Evolutionary conservation across 2,329 filamentous ascomycete species (phyloP), one percentile per base, ranked within the genome.

Genomic region (Ceratocystis cacaofunesta): DNA sequence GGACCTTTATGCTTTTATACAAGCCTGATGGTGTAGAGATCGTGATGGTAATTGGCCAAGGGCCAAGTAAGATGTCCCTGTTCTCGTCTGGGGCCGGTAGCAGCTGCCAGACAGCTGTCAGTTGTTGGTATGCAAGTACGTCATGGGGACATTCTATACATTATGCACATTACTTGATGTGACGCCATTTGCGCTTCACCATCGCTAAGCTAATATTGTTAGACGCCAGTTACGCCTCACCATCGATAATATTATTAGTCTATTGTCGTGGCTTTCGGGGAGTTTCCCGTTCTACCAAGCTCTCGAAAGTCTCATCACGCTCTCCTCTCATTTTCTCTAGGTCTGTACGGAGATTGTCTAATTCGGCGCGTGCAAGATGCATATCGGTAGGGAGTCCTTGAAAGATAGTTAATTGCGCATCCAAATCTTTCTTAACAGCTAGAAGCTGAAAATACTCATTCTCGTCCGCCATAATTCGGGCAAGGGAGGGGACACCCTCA

Each of bases 291-390:
- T 85, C 83, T 1, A 90, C 84, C 60, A 94, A 73, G 1, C 80
- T 82, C 72, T 92, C 90, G 72, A 95, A 95, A 65, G 90, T 78
- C 36, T 77, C 79, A 72, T 96, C 90, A 64, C 91, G 81, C 69
- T 80, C 79, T 69, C 79, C 78, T 32, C 80, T 85, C 63, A 90
- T 75, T 8, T 76, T 75, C 48, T 80, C 78, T 58, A 95, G 76
- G 71, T 90, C 84, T 1, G 77, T 76, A 67, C 88, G 82, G 55
- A 91, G 75, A 36, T 79, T 77, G 69, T 88, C 87, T 32, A 96
- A 79, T 72, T 89, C 85, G n/a, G 78, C 75, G 69, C 86, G 81
- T 44, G 90, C 90, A 60, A 82, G 79, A 61, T 85, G 81, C 7
- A 82, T 75, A 71, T 95, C 85, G 5, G 85, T 85, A 1, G 91